Conservation (phyloP, 1,284 basidiomycete genomes). For the Trichosporon inkin region DNA sequence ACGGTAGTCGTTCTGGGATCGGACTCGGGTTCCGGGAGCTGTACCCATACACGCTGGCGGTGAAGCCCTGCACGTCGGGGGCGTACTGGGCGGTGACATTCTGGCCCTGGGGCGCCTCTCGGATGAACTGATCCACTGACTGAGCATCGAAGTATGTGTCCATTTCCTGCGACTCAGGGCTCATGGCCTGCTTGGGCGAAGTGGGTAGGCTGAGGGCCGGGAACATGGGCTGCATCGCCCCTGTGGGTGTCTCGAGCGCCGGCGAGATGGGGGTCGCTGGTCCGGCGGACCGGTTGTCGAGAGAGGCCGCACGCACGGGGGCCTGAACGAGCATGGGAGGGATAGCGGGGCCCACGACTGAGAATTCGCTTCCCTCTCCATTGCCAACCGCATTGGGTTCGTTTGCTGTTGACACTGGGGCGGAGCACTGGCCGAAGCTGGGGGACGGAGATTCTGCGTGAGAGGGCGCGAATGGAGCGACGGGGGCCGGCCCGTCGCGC, state of each 20-base stretch:
- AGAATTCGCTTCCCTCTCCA: background rate
- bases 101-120: background rate
- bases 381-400: background rate
- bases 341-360: background rate
- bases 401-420: too few species aligned
- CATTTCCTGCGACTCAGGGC: background rate
- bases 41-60: slow-evolving; percentile 1
- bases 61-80: background rate
- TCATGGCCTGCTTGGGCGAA: background rate
- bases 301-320: background rate
- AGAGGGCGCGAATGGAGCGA: background rate
- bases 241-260: background rate
- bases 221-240: background rate
- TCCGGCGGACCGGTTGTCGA: background rate
- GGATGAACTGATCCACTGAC: background rate
- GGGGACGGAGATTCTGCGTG: background rate
- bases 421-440: background rate
- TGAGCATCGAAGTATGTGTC: background rate
- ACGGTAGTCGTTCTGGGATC: background rate
- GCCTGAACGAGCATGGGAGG: background rate
- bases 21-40: background rate
- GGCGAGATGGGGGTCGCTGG: slow-evolving; percentile 3
- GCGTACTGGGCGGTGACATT: background rate
- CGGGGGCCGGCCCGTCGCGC: background rate
- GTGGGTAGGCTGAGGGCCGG: background rate